These are phyloP conservation scores for Cladosporium sp. DNA, from an alignment of 2,329 filamentous ascomycete genomes.

Conservation along the genomic window DNA sequence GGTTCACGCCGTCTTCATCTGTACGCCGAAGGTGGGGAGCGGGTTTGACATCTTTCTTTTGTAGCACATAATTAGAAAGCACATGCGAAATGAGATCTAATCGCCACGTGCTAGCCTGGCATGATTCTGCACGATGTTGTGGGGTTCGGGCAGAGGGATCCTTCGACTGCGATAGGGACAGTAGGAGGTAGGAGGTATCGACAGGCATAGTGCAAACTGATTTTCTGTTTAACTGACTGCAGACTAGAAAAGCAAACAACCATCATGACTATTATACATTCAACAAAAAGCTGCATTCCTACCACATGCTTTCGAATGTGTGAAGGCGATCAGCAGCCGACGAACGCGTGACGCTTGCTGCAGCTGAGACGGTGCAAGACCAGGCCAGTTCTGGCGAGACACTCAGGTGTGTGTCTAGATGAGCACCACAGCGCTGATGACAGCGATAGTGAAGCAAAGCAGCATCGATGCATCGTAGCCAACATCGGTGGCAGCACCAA, in stretches of 20 bases:
- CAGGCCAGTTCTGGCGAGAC: neutral
- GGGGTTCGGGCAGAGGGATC: neutral
- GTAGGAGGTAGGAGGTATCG: neutral
- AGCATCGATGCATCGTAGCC: conserved; percentile 23
- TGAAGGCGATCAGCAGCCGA: conserved; percentile 15
- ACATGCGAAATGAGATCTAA: neutral
- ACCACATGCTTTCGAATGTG: conserved; percentile 19
- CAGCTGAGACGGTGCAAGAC: neutral
- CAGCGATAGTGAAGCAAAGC: conserved; percentile 26
- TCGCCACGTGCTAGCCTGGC: neutral
- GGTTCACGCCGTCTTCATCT: conserved; percentile 12
- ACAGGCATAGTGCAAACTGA: conserved; percentile 8
- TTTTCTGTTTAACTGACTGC: conserved; percentile 14
- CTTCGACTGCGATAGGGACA: neutral
- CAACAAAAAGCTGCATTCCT: conserved; percentile 16
- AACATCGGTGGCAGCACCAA: conserved; percentile 20
- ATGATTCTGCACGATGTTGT: neutral
- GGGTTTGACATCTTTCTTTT: neutral
- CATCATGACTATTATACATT: conserved; percentile 20
- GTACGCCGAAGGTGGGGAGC: neutral
- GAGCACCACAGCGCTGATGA: conserved; percentile 26
- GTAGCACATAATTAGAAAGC: neutral
- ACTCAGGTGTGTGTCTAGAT: conserved; percentile 19
- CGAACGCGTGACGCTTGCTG: neutral
- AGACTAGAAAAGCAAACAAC: neutral